A percentile compares a stretch with the other conserved stretches of the same genome.
These are phyloP conservation scores for Prunus persica DNA, from an alignment of 306 rosid genomes.

Conservation along the genomic window DNA sequence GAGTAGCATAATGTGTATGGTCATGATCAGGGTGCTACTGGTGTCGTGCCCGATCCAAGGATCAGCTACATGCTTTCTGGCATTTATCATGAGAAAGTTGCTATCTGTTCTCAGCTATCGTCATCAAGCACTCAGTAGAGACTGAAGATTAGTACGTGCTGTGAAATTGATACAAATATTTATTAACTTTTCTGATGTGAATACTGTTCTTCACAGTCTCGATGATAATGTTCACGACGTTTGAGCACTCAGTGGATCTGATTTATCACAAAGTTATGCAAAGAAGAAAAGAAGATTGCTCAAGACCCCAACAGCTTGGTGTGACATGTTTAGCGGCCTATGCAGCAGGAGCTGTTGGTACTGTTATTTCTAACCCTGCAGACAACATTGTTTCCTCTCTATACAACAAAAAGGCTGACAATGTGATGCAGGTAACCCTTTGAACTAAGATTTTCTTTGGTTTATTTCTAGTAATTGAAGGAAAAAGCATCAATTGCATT, in stretches of 20 bases:
- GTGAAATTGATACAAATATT: not conserved
- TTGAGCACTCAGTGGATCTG: constrained; percentile 69
- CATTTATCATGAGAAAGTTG: not conserved
- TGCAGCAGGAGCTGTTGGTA: constrained; percentile 59
- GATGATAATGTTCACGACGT: constrained; percentile 65
- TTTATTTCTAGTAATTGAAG: not conserved
- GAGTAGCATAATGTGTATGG: no score
- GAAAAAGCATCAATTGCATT: constrained; percentile 2
- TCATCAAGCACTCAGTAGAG: not conserved
- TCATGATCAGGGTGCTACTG: not conserved
- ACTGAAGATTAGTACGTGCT: not conserved
- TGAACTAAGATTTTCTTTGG: constrained; percentile 8
- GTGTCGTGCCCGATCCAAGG: not conserved
- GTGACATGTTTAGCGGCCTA: constrained; percentile 67
- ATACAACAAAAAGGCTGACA: constrained; percentile 62
- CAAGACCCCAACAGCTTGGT: constrained; percentile 63
- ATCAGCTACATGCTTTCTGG: not conserved
- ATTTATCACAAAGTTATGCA: constrained; percentile 44
- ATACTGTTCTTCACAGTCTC: constrained; percentile 42
- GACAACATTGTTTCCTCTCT: constrained; percentile 62
- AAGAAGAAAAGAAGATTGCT: constrained; percentile 58
- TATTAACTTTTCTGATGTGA: constrained; percentile 8
- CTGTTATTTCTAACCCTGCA: constrained; percentile 67
- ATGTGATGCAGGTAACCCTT: constrained; percentile 50
- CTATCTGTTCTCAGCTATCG: not conserved